These are phyloP conservation scores for Beauveria caledonica DNA, from an alignment of 2,329 filamentous ascomycete genomes.

Conservation along the genomic window DNA sequence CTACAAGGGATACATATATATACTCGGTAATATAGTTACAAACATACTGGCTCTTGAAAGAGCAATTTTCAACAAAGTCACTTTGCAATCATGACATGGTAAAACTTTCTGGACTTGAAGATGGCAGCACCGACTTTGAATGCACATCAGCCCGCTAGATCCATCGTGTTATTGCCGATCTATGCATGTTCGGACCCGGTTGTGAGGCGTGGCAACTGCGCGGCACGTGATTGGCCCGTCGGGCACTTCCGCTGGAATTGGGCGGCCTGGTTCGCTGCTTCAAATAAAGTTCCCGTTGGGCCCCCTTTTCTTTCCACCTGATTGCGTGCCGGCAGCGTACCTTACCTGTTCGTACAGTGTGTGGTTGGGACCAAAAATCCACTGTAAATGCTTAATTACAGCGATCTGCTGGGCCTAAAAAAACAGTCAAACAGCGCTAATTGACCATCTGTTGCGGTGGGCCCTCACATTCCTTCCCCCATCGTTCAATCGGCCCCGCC, in stretches of 20 bases:
- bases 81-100: neutral
- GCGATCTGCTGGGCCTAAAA: neutral
- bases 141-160: neutral
- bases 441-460: too few relatives aligned
- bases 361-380: neutral
- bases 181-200: neutral
- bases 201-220: neutral
- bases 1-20: neutral
- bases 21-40: slow-evolving; percentile 3
- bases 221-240: neutral
- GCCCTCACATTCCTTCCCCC: too few relatives aligned
- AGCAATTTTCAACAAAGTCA: neutral
- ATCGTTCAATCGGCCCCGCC: neutral
- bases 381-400: neutral
- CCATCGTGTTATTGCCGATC: neutral
- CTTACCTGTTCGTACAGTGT: too few relatives aligned
- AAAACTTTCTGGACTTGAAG: neutral
- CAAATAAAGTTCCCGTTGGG: neutral
- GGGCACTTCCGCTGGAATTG: neutral
- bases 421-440: too few relatives aligned
- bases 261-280: neutral
- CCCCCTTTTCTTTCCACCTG: neutral
- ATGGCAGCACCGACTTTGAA: neutral
- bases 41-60: neutral
- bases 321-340: too few relatives aligned